These are phyloP conservation scores for Petunia hybrid DNA, from an alignment of 305 asterid species.

Conservation along the genomic window DNA sequence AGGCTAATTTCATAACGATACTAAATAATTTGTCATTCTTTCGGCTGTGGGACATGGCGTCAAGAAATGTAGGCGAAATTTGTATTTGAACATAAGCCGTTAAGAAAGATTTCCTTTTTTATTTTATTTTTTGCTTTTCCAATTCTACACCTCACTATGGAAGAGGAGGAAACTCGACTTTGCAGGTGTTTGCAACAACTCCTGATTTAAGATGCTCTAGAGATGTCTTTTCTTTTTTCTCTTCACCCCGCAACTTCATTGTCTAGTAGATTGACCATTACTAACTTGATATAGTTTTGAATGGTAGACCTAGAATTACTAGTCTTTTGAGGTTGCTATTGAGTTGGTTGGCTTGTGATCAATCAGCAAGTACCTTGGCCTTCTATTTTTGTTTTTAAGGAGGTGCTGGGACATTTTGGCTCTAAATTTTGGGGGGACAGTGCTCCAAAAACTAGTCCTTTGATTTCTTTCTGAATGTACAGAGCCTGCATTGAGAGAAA, in stretches of 20 bases:
- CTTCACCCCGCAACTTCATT: constrained; percentile 6
- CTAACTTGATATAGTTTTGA: constrained; percentile 23
- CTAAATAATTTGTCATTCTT: neutral
- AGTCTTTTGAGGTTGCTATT: neutral
- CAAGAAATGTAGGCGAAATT: neutral
- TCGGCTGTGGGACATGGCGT: neutral
- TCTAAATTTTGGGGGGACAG: constrained; percentile 17
- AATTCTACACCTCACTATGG: neutral
- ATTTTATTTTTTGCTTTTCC: neutral
- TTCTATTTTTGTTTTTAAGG: constrained; percentile 52
- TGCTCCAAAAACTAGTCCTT: constrained; percentile 68
- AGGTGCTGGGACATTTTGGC: constrained; percentile 51
- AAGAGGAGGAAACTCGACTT: neutral
- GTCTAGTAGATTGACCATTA: constrained; percentile 2
- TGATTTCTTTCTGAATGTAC: constrained; percentile 73
- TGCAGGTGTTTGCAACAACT: neutral
- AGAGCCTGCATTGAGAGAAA: constrained; percentile 96
- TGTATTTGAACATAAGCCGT: neutral
- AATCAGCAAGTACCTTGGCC: constrained; percentile 28
- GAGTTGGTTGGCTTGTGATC: neutral
- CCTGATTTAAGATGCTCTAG: constrained; percentile 24
- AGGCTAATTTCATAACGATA: constrained; percentile 1
- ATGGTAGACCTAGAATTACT: neutral
- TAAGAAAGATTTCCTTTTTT: neutral
- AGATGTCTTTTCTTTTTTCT: constrained; percentile 3